These are phyloP conservation scores for Chenopodium album DNA, from an alignment of 148 eudicot species.

Conservation along the genomic window DNA sequence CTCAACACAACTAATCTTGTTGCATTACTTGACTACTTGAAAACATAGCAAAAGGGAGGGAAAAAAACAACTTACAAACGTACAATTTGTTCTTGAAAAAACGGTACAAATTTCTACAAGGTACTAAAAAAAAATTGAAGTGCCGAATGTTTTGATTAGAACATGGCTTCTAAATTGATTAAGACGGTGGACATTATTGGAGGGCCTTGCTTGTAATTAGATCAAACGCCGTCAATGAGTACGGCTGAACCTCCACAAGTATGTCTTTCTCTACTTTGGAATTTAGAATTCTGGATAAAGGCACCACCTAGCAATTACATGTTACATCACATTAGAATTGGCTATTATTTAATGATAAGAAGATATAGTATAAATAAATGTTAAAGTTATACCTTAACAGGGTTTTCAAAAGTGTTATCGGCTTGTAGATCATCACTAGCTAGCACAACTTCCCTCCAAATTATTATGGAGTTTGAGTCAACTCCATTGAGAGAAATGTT, in stretches of 20 bases:
- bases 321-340: neutral
- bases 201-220: neutral
- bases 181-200: no score
- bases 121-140: no score
- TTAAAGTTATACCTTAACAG: slow-evolving; percentile 42
- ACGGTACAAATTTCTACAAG: no score
- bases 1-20: no score
- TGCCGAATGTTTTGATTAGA: no score
- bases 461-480: slow-evolving; percentile 29
- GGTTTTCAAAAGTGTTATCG: slow-evolving; percentile 43
- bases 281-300: neutral
- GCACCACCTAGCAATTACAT: slow-evolving; percentile 10
- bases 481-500: slow-evolving; percentile 41
- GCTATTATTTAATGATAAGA: neutral
- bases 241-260: slow-evolving; percentile 1
- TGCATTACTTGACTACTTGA: no score
- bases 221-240: slow-evolving; percentile 15
- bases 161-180: no score
- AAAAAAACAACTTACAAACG: no score
- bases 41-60: no score
- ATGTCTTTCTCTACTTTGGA: neutral
- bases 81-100: no score
- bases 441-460: slow-evolving; percentile 33
- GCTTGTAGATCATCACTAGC: slow-evolving; percentile 25
- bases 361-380: neutral